phyloP scores from a whole-genome alignment of 2,329 filamentous ascomycete genomes.

The Exophiala aquamarina region DNA sequence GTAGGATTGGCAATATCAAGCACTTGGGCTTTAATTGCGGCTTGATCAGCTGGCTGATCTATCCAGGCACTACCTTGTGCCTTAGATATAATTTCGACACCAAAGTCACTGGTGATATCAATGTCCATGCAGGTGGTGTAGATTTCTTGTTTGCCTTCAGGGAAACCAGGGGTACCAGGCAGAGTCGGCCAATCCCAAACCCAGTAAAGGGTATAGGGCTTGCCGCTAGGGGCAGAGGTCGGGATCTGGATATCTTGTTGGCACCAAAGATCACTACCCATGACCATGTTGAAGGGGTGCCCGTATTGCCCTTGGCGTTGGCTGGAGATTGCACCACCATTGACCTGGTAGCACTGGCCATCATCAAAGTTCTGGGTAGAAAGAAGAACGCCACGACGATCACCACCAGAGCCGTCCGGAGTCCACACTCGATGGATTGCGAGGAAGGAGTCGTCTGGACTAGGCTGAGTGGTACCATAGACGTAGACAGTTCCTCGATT shows the following conservation, averaged over 20 bases:
- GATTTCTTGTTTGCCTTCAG: slow-evolving; percentile 46
- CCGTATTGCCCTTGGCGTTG: slow-evolving; percentile 60
- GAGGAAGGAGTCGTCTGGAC: slow-evolving; percentile 57
- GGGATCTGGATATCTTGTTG: slow-evolving; percentile 81
- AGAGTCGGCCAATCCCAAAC: slow-evolving; percentile 87
- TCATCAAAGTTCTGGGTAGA: slow-evolving; percentile 84
- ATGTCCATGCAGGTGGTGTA: slow-evolving; percentile 53
- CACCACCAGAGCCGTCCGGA: slow-evolving; percentile 73
- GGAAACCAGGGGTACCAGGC: slow-evolving; percentile 34
- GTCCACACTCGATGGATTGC: slow-evolving; percentile 77
- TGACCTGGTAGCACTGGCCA: slow-evolving; percentile 82
- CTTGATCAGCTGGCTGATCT: slow-evolving; percentile 39
- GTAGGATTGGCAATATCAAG: slow-evolving; percentile 33
- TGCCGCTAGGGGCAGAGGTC: slow-evolving; percentile 58
- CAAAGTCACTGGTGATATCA: slow-evolving; percentile 35
- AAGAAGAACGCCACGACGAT: slow-evolving; percentile 73
- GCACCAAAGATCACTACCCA: slow-evolving; percentile 68
- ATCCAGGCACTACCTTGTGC: slow-evolving; percentile 28
- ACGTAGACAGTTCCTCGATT: slow-evolving; percentile 73
- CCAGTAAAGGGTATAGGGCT: slow-evolving; percentile 84
- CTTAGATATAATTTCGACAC: slow-evolving; percentile 15
- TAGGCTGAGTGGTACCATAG: slow-evolving; percentile 67
- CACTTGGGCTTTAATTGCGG: slow-evolving; percentile 41
- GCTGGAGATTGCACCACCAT: slow-evolving; percentile 57
- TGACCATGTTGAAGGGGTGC: slow-evolving; percentile 50